These are phyloP conservation scores for Lagenaria siceraria DNA, from an alignment of 306 rosid genomes.

Conservation along the genomic window DNA sequence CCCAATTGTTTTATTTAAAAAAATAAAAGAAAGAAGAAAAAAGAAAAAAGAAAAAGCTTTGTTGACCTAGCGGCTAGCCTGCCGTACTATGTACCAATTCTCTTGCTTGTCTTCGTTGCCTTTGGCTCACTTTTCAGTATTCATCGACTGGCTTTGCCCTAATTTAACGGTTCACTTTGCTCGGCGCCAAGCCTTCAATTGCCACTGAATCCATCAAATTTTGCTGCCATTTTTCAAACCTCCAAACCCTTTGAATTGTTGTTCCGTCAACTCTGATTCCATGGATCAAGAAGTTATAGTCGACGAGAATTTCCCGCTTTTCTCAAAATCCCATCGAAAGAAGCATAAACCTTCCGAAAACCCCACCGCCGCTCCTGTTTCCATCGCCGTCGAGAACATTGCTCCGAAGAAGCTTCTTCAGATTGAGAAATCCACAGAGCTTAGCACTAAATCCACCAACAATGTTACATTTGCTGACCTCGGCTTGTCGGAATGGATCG, in stretches of 20 bases:
- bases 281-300: conserved; percentile 25
- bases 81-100: no score
- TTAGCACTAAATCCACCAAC: not conserved
- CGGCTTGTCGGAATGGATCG: conserved; percentile 64
- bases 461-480: conserved; percentile 32
- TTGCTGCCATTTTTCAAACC: not conserved
- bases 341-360: conserved; percentile 12
- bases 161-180: no score
- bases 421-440: conserved; percentile 11
- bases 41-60: no score
- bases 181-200: not conserved
- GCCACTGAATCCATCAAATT: not conserved
- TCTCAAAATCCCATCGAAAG: conserved; percentile 17
- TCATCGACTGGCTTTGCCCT: not conserved
- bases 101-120: not conserved
- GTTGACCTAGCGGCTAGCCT: no score
- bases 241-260: not conserved
- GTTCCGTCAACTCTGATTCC: not conserved
- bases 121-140: not conserved
- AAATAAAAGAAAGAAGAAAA: no score
- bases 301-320: conserved; percentile 40
- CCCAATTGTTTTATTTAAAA: no score
- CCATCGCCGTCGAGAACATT: not conserved
- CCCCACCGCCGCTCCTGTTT: not conserved
- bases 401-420: not conserved